Conservation (phyloP, 73 alveolate species). For the Paraurostyla sp. region DNA sequence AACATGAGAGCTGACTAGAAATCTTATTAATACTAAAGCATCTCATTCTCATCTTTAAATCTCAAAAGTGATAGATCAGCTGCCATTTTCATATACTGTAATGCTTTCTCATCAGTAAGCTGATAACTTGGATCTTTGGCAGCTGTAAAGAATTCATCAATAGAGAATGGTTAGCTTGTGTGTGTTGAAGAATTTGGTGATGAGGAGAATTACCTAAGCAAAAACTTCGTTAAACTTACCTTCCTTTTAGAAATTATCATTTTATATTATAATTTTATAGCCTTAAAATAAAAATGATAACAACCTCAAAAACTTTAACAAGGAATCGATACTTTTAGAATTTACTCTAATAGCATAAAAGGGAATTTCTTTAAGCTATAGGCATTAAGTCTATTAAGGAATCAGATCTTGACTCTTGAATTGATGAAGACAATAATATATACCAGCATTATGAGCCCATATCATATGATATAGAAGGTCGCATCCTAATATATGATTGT, state of each 20-base stretch:
- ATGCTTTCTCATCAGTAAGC: conserved; percentile 32
- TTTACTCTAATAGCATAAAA: not conserved
- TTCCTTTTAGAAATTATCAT: not conserved
- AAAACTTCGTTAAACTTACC: no score
- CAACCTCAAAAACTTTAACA: not conserved
- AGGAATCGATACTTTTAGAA: not conserved
- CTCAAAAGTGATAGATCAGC: conserved; percentile 36
- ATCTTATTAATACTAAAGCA: conserved; percentile 33
- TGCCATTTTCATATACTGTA: conserved; percentile 45
- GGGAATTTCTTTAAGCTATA: not conserved
- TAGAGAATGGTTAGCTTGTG: not conserved
- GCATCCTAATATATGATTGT: no score
- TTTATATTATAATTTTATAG: not conserved
- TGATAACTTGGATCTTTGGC: conserved; percentile 24
- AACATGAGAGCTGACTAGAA: conserved; percentile 47
- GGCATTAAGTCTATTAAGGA: no score
- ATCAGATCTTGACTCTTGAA: no score
- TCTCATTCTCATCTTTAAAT: conserved; percentile 46
- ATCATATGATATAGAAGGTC: no score
- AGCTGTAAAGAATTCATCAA: conserved; percentile 26
- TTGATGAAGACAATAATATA: no score
- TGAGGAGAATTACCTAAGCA: not conserved
- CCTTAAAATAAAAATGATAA: conserved; percentile 13
- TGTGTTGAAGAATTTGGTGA: not conserved
- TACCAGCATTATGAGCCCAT: no score